phyloP scores from a whole-genome alignment of 2,329 filamentous ascomycete genomes.

The Botrytis galanthina region DNA sequence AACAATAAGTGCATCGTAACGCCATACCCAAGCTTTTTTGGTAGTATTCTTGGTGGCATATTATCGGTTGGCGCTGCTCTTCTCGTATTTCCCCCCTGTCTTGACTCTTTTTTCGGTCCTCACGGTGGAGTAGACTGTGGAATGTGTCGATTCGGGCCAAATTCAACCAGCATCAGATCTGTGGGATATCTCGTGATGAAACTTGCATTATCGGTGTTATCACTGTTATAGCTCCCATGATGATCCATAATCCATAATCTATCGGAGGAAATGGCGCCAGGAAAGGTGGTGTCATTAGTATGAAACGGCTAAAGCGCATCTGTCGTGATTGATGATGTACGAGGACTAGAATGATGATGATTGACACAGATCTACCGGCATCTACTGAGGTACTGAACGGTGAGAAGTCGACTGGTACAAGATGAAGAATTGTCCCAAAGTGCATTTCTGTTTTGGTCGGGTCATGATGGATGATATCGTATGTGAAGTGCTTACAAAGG shows the following conservation, averaged over 20 bases:
- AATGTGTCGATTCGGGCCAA: not conserved
- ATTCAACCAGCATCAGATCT: not conserved
- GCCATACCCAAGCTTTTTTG: not conserved
- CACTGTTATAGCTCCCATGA: not conserved
- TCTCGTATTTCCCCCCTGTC: constrained; percentile 9
- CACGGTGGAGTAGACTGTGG: not conserved
- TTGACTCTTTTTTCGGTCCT: not conserved
- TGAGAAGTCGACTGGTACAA: not conserved
- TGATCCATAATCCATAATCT: constrained; percentile 7
- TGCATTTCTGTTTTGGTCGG: too few species aligned
- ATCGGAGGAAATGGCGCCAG: not conserved
- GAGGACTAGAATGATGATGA: not conserved
- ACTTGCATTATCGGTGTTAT: not conserved
- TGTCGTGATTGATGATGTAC: not conserved
- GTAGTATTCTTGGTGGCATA: not conserved
- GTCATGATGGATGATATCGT: too few species aligned
- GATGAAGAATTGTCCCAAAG: not conserved
- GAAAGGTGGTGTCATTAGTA: not conserved
- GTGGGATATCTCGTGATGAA: constrained; percentile 8
- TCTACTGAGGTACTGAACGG: not conserved
- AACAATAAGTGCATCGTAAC: not conserved
- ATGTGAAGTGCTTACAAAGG: not conserved
- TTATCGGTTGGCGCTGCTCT: not conserved
- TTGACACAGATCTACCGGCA: not conserved
- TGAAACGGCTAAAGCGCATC: not conserved